Evolutionary conservation across 257 asterid genomes (phyloP).

Genomic region (Capsicum chinense): DNA sequence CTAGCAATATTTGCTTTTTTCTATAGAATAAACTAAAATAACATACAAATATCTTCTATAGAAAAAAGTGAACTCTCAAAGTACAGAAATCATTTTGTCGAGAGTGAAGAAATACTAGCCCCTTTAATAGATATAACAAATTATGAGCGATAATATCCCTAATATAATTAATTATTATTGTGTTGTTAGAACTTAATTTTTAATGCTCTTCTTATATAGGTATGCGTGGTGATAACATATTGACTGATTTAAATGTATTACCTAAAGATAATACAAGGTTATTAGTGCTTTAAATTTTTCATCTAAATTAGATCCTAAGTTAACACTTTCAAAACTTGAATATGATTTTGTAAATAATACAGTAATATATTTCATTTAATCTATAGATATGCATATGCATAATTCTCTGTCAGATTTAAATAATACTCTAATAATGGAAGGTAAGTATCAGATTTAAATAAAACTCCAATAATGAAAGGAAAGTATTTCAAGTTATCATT

Average conservation of each 20-base stretch:
- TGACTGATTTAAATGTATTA: no score
- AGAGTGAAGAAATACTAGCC: neutral
- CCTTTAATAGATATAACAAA: neutral
- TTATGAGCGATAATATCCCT: neutral
- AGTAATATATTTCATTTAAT: neutral
- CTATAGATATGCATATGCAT: neutral
- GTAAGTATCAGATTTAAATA: neutral
- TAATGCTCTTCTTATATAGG: neutral
- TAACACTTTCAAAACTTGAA: neutral
- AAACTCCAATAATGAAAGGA: neutral
- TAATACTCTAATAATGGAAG: no score
- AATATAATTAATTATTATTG: neutral
- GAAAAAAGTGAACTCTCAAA: neutral
- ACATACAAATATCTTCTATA: neutral
- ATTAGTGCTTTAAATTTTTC: neutral
- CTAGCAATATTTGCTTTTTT: no score
- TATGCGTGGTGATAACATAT: neutral
- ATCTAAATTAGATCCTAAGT: neutral
- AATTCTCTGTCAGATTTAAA: neutral
- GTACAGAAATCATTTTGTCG: neutral
- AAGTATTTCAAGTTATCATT: neutral
- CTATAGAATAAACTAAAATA: no score
- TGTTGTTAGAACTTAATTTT: neutral
- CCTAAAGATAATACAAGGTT: neutral
- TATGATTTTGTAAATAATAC: neutral